These are phyloP conservation scores for Triticum timopheevii DNA, from an alignment of 176 grass and related monocot species.

Conservation along the genomic window DNA sequence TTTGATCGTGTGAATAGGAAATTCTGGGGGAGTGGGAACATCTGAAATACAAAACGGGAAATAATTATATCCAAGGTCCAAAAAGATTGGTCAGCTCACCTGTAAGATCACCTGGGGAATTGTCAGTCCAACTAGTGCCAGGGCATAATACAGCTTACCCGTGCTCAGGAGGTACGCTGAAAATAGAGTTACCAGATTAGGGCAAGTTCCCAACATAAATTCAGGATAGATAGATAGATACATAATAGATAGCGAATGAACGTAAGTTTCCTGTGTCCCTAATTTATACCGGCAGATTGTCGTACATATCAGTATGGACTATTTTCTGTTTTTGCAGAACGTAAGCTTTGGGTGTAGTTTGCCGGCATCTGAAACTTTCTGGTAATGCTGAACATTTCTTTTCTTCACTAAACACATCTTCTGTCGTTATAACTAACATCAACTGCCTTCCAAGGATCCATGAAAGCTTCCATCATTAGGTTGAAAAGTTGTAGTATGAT, in stretches of 20 bases:
- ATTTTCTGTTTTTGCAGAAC: too few species aligned
- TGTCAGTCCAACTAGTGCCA: conserved; percentile 64
- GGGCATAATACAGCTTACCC: conserved; percentile 65
- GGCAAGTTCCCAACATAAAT: conserved; percentile 11
- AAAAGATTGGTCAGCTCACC: conserved; percentile 30
- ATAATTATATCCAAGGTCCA: not conserved
- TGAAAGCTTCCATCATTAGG: not conserved
- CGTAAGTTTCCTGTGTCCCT: not conserved
- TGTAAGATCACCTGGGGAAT: conserved; percentile 71
- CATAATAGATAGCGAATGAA: not conserved
- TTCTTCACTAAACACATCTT: not conserved
- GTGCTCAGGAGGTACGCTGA: conserved; percentile 63
- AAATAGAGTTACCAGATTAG: conserved; percentile 15
- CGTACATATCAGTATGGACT: too few species aligned
- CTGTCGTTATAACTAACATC: not conserved
- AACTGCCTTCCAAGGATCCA: not conserved
- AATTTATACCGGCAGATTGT: not conserved
- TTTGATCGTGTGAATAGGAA: not conserved
- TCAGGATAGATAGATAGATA: not conserved
- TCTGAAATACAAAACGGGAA: not conserved
- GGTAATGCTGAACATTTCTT: not conserved
- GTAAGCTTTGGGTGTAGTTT: not conserved
- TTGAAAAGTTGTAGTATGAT: not conserved
- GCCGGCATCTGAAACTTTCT: not conserved
- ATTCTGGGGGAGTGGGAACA: not conserved